These are phyloP conservation scores for Paxillus rubicundulus DNA, from an alignment of 768 basidiomycete species.

Conservation along the genomic window DNA sequence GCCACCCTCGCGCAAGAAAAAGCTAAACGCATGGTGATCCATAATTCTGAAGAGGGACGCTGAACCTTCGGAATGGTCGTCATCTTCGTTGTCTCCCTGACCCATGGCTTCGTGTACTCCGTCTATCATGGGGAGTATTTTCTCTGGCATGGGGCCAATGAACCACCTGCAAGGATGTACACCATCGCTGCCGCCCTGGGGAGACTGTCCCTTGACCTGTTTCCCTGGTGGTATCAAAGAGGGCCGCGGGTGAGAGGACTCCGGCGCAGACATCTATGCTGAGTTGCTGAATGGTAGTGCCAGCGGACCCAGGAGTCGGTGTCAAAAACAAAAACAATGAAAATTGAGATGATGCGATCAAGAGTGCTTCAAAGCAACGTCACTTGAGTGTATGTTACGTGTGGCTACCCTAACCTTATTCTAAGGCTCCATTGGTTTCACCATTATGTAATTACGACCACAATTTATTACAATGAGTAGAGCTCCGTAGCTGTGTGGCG, in stretches of 20 bases:
- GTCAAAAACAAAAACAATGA: neutral
- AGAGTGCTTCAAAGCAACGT: neutral
- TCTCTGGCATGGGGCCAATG: constrained; percentile 75
- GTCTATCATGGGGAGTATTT: constrained; percentile 44
- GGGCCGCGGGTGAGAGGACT: neutral
- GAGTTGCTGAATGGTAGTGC: neutral
- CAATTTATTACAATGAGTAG: constrained; percentile 18
- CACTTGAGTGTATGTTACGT: neutral
- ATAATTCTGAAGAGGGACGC: constrained; percentile 40
- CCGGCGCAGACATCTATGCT: constrained; percentile 11
- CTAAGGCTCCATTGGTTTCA: neutral
- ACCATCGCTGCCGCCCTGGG: constrained; percentile 7
- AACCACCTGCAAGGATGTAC: constrained; percentile 53
- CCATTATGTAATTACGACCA: neutral
- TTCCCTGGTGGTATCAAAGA: neutral
- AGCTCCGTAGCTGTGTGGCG: too few species aligned
- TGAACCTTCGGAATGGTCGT: constrained; percentile 35
- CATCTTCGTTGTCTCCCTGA: constrained; percentile 32
- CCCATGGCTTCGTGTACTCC: constrained; percentile 18
- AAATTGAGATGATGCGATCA: neutral
- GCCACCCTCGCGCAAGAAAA: constrained; percentile 66
- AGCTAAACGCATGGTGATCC: constrained; percentile 57
- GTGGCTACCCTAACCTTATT: constrained; percentile 14
- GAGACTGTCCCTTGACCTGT: neutral
- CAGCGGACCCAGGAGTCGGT: neutral